These are phyloP conservation scores for Ophiostoma novo-ulmi DNA, from an alignment of 2,329 filamentous ascomycete genomes.

Conservation along the genomic window DNA sequence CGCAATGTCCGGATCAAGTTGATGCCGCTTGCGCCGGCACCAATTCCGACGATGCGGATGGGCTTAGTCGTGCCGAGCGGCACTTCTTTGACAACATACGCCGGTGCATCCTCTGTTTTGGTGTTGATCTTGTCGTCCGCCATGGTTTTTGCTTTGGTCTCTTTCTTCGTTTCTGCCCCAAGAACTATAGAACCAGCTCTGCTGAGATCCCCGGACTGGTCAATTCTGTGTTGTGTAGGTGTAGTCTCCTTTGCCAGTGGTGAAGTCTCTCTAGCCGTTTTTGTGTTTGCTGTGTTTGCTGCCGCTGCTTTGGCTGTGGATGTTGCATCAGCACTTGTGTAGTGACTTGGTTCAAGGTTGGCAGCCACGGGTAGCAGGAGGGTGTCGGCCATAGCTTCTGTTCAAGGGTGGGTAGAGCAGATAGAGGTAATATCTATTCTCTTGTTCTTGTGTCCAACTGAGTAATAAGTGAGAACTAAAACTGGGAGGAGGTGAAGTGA, in stretches of 20 bases:
- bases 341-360: slow-evolving; percentile 9
- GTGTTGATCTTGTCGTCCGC: neutral
- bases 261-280: neutral
- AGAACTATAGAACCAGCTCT: neutral
- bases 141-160: neutral
- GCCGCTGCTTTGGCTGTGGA: neutral
- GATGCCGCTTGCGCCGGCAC: slow-evolving; percentile 36
- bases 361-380: slow-evolving; percentile 10
- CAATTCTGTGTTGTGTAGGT: neutral
- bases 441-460: too few species aligned
- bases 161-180: neutral
- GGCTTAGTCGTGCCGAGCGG: slow-evolving; percentile 33
- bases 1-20: slow-evolving; percentile 45
- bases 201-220: neutral
- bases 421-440: too few species aligned
- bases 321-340: slow-evolving; percentile 1
- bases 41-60: slow-evolving; percentile 43
- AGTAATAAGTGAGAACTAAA: neutral
- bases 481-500: neutral
- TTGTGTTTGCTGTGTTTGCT: neutral
- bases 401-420: neutral
- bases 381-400: slow-evolving; percentile 2
- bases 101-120: neutral
- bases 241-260: neutral
- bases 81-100: slow-evolving; percentile 25